Evolutionary conservation across 192 early-diverging fungal genomes (phyloP).

Genomic region (Rhizoclosmatium globosum): DNA sequence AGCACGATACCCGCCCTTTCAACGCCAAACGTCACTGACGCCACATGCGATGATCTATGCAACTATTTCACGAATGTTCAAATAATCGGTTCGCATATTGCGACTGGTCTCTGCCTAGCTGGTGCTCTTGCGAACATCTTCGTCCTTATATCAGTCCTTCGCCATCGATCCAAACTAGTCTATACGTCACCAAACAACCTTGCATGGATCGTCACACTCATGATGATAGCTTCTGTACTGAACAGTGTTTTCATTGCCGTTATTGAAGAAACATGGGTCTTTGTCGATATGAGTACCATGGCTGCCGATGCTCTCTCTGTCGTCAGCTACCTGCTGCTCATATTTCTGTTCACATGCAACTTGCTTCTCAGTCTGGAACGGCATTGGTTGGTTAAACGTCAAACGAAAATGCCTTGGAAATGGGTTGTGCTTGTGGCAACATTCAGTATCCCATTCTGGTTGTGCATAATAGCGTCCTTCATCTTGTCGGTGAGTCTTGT

Average conservation of each 20-base stretch:
- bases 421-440: not conserved
- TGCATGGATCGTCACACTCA: not conserved
- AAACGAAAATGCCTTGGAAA: not conserved
- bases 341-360: conserved; percentile 4
- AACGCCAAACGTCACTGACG: too few relatives aligned
- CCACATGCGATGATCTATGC: too few relatives aligned
- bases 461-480: not conserved
- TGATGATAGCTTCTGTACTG: not conserved
- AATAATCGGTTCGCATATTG: not conserved
- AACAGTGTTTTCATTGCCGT: not conserved
- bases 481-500: not conserved
- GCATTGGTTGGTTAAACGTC: not conserved
- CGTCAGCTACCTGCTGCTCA: conserved; percentile 5
- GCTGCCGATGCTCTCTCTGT: not conserved
- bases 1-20: too few relatives aligned
- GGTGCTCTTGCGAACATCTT: not conserved
- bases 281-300: not conserved
- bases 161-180: not conserved
- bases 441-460: not conserved
- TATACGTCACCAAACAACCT: not conserved
- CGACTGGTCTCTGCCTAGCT: not conserved
- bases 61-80: too few relatives aligned
- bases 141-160: not conserved
- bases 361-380: conserved; percentile 5
- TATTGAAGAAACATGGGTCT: not conserved